Percentiles rank a stretch among this genome's conserved stretches.
phyloP scores from a whole-genome alignment of 371 early-diverging fungal genomes.

The Smittium culicis region DNA sequence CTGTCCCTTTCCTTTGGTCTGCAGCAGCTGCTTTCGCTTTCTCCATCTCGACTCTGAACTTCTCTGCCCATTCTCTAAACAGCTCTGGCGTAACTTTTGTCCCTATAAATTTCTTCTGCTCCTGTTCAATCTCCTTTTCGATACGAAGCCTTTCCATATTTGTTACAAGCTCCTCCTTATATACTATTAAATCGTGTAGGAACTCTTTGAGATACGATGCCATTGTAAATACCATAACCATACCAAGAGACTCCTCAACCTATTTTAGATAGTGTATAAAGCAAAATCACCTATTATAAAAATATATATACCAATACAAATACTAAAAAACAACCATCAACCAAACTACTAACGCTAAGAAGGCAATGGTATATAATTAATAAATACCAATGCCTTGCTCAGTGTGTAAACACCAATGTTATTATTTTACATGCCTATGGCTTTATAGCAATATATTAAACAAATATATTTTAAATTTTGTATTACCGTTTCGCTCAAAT shows the following conservation, averaged over 20 bases:
- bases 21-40: slow-evolving; percentile 15
- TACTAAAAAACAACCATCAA: no score
- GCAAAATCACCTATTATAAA: no score
- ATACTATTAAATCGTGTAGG: slow-evolving; percentile 43
- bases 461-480: no score
- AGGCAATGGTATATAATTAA: no score
- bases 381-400: no score
- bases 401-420: no score
- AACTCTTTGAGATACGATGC: slow-evolving; percentile 60
- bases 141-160: slow-evolving; percentile 41
- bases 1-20: slow-evolving; percentile 7
- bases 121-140: slow-evolving; percentile 60
- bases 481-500: slow-evolving; percentile 16
- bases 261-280: no score
- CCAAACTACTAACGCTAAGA: no score
- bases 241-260: slow-evolving; percentile 61
- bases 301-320: no score
- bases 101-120: slow-evolving; percentile 62
- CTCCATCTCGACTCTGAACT: slow-evolving; percentile 53
- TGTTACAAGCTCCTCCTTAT: slow-evolving; percentile 38
- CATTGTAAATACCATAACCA: slow-evolving; percentile 86
- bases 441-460: no score
- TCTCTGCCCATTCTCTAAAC: slow-evolving; percentile 65
- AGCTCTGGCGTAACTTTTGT: slow-evolving; percentile 65
- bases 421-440: no score